Evolutionary conservation across 495 filamentous ascomycete species (phyloP).

Genomic region (Alectoria sarmentosa): DNA sequence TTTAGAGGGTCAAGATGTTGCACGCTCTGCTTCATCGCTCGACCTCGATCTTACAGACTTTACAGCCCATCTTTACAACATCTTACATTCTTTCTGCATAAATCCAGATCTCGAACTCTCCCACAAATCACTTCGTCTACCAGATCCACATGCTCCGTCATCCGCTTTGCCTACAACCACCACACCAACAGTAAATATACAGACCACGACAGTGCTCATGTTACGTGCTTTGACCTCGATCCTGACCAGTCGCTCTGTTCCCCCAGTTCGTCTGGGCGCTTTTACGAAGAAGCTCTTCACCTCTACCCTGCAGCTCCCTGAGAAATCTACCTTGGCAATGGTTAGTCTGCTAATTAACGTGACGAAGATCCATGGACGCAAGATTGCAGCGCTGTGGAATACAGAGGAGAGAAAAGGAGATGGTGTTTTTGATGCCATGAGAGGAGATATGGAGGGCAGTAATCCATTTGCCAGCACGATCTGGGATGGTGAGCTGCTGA

Average conservation of each 20-base stretch:
- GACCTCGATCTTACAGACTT: constrained; percentile 93
- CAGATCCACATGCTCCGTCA: constrained; percentile 55
- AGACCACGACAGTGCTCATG: constrained; percentile 85
- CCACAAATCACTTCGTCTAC: constrained; percentile 68
- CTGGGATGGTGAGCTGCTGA: constrained; percentile 88
- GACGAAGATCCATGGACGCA: constrained; percentile 60
- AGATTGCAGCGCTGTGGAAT: constrained; percentile 67
- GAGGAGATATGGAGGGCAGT: constrained; percentile 60
- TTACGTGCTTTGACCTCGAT: constrained; percentile 74
- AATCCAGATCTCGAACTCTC: constrained; percentile 83
- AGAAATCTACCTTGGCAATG: constrained; percentile 75
- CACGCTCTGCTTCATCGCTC: constrained; percentile 55
- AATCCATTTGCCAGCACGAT: constrained; percentile 86
- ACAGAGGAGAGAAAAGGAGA: constrained; percentile 88
- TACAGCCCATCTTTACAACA: constrained; percentile 83
- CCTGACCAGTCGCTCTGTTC: constrained; percentile 62
- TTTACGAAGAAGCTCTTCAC: constrained; percentile 92
- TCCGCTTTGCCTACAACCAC: constrained; percentile 34
- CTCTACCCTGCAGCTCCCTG: constrained; percentile 73
- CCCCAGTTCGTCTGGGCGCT: constrained; percentile 72
- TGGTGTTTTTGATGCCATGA: constrained; percentile 52
- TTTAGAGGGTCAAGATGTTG: constrained; percentile 76
- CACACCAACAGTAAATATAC: constrained; percentile 69
- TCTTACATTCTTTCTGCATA: constrained; percentile 65
- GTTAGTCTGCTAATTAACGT: constrained; percentile 69